These are phyloP conservation scores for Chlamydomonas asymmetrica DNA, from an alignment of 139 green algal genomes.

Conservation along the genomic window DNA sequence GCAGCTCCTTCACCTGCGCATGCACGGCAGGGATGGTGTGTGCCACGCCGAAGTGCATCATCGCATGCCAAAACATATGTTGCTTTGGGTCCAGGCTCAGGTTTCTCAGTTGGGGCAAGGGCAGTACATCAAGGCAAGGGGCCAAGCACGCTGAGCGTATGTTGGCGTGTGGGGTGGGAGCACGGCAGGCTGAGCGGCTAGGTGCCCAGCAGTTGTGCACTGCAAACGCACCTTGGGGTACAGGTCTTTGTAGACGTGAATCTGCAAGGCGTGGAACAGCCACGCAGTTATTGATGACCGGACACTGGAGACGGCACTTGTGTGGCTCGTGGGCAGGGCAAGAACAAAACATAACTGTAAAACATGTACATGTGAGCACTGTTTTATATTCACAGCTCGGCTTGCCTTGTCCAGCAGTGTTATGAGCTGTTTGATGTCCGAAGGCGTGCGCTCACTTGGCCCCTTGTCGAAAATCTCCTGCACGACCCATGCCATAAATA, in stretches of 20 bases:
- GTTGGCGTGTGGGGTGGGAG: background rate
- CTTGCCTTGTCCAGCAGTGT: background rate
- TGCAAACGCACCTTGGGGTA: background rate
- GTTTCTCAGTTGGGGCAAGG: background rate
- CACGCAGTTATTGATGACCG: background rate
- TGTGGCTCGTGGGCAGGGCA: too few relatives aligned
- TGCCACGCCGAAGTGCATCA: constrained; percentile 9
- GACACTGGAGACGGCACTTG: too few relatives aligned
- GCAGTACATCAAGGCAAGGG: background rate
- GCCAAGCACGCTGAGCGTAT: background rate
- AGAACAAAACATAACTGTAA: too few relatives aligned
- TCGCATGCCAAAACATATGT: too few relatives aligned
- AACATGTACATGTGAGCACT: too few relatives aligned
- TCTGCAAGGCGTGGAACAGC: background rate
- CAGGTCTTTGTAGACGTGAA: background rate
- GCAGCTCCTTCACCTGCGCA: constrained; percentile 20
- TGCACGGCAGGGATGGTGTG: constrained; percentile 3
- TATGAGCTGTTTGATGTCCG: constrained; percentile 12
- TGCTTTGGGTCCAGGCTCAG: too few relatives aligned
- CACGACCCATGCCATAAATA: too few relatives aligned
- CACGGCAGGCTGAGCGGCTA: background rate
- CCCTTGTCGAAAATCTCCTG: constrained; percentile 23
- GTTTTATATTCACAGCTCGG: too few relatives aligned
- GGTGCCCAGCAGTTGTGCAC: too few relatives aligned
- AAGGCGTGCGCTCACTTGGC: constrained; percentile 20